phyloP scores from a whole-genome alignment of 768 basidiomycete species.

The Leccinellum rugosiceps region DNA sequence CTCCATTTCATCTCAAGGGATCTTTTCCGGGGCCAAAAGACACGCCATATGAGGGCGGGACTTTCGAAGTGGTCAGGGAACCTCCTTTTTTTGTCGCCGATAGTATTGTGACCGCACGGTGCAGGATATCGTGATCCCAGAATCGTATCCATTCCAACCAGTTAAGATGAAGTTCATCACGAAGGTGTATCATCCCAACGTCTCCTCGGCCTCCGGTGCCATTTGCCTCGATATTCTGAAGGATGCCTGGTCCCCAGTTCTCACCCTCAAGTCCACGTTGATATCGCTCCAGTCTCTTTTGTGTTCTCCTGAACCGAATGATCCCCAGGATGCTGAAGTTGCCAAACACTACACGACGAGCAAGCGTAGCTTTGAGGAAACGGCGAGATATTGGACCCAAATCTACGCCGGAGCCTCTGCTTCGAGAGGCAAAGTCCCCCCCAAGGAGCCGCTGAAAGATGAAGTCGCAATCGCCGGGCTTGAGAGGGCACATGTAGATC shows the following conservation, averaged over 20 bases:
- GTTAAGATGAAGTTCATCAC: slow-evolving; percentile 99
- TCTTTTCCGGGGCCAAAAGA: slow-evolving; percentile 89
- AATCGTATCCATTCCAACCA: slow-evolving; percentile 88
- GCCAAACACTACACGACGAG: slow-evolving; percentile 95
- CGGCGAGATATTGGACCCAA: slow-evolving; percentile 91
- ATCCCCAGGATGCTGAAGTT: slow-evolving; percentile 97
- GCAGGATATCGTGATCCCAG: slow-evolving; percentile 91
- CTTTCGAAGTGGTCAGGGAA: slow-evolving; percentile 79
- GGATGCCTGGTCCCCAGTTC: slow-evolving; percentile 93
- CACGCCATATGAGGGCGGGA: slow-evolving; percentile 91
- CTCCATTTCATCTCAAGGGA: slow-evolving; percentile 88
- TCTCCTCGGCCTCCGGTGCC: slow-evolving; percentile 90
- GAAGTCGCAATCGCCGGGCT: slow-evolving; percentile 75
- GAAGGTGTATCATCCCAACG: slow-evolving; percentile 93
- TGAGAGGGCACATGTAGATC: slow-evolving; percentile 77
- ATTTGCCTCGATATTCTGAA: slow-evolving; percentile 87
- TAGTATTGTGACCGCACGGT: background rate
- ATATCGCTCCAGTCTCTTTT: slow-evolving; percentile 92
- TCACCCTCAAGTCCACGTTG: slow-evolving; percentile 93
- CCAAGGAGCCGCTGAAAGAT: slow-evolving; percentile 34
- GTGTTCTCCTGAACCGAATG: slow-evolving; percentile 92
- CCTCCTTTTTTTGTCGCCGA: slow-evolving; percentile 5
- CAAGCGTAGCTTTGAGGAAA: slow-evolving; percentile 83
- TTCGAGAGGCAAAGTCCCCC: slow-evolving; percentile 37
- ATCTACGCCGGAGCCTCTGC: slow-evolving; percentile 81